Evolutionary conservation across 441 rosid species (phyloP).

Genomic region (Corymbia citriodora): DNA sequence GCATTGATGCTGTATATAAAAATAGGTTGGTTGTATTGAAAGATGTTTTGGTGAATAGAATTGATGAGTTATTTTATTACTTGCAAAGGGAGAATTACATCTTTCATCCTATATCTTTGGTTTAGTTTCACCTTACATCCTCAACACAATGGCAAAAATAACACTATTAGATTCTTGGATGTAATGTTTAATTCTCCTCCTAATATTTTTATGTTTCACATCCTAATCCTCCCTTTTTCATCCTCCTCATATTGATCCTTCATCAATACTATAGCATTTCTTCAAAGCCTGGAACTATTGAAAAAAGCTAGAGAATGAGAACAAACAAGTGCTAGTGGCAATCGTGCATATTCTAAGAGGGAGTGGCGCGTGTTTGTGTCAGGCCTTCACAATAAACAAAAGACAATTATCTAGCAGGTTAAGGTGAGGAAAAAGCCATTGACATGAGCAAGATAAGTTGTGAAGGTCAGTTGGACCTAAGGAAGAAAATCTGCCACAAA

Average conservation of each 20-base stretch:
- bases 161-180: neutral
- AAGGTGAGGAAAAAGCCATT: neutral
- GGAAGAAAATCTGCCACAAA: neutral
- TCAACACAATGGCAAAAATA: neutral
- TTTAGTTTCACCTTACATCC: neutral
- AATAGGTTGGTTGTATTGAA: conserved; percentile 48
- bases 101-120: neutral
- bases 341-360: neutral
- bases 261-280: neutral
- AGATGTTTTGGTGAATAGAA: neutral
- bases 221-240: neutral
- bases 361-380: neutral
- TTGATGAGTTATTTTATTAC: neutral
- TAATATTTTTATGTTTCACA: neutral
- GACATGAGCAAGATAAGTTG: neutral
- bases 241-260: neutral
- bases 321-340: neutral
- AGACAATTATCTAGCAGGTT: neutral
- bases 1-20: conserved; percentile 73
- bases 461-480: neutral
- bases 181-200: neutral
- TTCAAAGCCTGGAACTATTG: neutral
- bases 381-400: neutral
- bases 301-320: neutral
- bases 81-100: neutral